A percentile compares a stretch with the other conserved stretches of the same genome.
These are phyloP conservation scores for Syzygium jambos DNA, from an alignment of 345 rosid genomes.

Conservation along the genomic window DNA sequence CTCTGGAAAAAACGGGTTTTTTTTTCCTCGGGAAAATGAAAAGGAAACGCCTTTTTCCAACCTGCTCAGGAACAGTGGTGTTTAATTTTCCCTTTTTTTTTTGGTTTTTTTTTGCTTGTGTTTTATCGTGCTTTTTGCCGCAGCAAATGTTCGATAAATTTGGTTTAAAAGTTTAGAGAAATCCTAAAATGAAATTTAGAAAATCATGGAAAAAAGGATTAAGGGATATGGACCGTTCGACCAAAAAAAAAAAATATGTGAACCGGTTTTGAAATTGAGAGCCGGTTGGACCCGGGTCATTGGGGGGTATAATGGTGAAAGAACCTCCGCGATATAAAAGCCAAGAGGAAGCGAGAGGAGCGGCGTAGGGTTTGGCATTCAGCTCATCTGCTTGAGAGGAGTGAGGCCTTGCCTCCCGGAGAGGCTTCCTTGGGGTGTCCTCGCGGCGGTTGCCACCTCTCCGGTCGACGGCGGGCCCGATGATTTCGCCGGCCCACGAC, in stretches of 20 bases:
- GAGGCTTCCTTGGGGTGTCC: not conserved
- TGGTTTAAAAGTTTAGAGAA: not conserved
- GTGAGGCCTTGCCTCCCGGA: not conserved
- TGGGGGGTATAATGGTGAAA: not conserved
- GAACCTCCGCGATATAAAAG: not conserved
- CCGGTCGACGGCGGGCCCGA: not conserved
- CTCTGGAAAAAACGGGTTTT: accelerated
- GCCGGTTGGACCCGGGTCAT: not conserved
- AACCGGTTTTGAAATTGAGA: not conserved
- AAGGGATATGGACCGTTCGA: not conserved
- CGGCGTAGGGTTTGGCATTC: not conserved
- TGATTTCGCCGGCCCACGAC: not conserved
- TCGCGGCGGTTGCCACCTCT: not conserved
- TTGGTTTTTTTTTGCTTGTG: not conserved
- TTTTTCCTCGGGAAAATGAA: not conserved
- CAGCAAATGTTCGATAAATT: not conserved
- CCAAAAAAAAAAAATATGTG: no score
- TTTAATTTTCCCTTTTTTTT: no score
- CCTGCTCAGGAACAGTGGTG: not conserved
- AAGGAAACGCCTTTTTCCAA: not conserved
- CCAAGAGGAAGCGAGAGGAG: not conserved
- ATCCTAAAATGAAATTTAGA: not conserved
- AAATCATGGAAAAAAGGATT: not conserved
- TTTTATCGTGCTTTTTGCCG: not conserved
- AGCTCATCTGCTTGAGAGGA: not conserved